Evolutionary conservation across 2,329 filamentous ascomycete species (phyloP), one percentile per base, ranked within the genome.

Genomic region (Colletotrichum chlorophyti): DNA sequence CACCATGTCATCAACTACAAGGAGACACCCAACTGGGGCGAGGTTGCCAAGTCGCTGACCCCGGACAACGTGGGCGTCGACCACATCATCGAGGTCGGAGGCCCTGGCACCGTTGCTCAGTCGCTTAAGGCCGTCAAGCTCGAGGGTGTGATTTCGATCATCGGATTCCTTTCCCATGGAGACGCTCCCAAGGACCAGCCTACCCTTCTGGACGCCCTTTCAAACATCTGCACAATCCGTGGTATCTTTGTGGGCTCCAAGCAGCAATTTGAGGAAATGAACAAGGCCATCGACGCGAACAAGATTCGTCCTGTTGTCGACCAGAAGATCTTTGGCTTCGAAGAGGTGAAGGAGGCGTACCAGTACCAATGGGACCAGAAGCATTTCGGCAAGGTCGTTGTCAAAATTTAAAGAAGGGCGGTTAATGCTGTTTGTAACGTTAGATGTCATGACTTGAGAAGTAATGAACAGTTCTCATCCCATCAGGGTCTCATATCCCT

Each of bases 1-100:
- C 75, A 79, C 65, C 74, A 81, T 66, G 73, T 82, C 60, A 72
- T 83, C 65, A 82, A 81, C 70, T 82, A 82, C 73, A 74, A 70
- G 43, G 74, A 78, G 55, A 75, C 74, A 32, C 63, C 70, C 4
- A 71, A 75, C 63, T 82, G 79, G 79, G 80, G 79, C 27, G 68
- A 70, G 60, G 73, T 74, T 46, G 79, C 77, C 23, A 75, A 71
- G 66, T 65, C 70, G 57, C 63, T 82, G 26, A 78, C 75, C 0
- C 55, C 55, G 4, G 71, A 70, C 43, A 80, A 80, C 14, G 67
- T 61, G 14, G 79, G 79, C 35, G 74, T 81, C 19, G 78, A 82
- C 67, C 70, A 79, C 63, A 64, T 83, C 12, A 65, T 83, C 61
- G 80, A 83, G 64, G 77, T 82, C 8, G 79, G 75, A 4, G 81